Percentiles rank a stretch among this genome's conserved stretches.
phyloP scores from a whole-genome alignment of 352 stramenopile species.

The Globisporangium irregulare region DNA sequence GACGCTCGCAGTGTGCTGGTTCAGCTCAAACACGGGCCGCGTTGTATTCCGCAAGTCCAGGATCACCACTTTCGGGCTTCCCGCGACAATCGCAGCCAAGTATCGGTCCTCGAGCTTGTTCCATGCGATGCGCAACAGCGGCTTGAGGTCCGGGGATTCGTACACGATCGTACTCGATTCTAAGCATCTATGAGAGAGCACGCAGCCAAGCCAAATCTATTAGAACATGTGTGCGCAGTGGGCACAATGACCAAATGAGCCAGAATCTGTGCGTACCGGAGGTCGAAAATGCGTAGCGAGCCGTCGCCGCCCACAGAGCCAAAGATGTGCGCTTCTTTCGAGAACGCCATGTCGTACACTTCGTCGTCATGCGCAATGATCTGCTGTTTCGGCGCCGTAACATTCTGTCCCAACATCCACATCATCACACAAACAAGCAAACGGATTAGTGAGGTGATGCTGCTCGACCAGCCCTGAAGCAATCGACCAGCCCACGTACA shows the following conservation, averaged over 20 bases:
- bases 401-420: conserved; percentile 31
- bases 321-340: conserved; percentile 93
- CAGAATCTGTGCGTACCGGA: conserved; percentile 61
- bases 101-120: conserved; percentile 98
- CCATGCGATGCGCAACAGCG: conserved; percentile 94
- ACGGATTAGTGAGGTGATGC: too few species aligned
- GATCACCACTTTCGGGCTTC: conserved; percentile 91
- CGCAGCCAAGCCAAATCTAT: background rate
- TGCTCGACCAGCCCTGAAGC: too few species aligned
- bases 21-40: conserved; percentile 90
- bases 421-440: too few species aligned
- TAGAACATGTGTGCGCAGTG: background rate
- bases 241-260: background rate
- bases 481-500: conserved; percentile 35
- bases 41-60: conserved; percentile 95
- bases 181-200: conserved; percentile 40
- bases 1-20: conserved; percentile 88
- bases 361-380: conserved; percentile 98
- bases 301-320: conserved; percentile 96
- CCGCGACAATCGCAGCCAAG: conserved; percentile 92
- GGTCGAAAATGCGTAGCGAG: conserved; percentile 96
- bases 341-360: conserved; percentile 98
- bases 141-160: conserved; percentile 83
- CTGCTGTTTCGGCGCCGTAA: conserved; percentile 84
- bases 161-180: conserved; percentile 97